Conservation (phyloP, 495 filamentous ascomycete genomes). For the Penicillium roqueforti region DNA sequence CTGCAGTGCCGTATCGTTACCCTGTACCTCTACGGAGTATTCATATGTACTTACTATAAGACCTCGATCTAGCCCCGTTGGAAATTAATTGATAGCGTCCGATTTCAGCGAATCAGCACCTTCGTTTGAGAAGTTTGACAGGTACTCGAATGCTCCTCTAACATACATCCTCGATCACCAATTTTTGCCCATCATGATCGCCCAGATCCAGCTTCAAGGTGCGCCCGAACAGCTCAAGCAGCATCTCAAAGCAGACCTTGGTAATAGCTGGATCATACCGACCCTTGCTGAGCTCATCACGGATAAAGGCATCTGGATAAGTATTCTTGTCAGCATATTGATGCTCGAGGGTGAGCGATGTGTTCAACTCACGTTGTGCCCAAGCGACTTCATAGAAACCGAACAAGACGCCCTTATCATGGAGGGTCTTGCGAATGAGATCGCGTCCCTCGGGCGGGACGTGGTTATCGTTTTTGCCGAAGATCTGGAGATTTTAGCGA, state of each 20-base stretch:
- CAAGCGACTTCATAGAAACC: slow-evolving; percentile 86
- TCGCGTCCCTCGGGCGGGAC: slow-evolving; percentile 83
- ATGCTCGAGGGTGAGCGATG: not conserved
- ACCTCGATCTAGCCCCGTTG: not conserved
- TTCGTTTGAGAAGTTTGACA: not conserved
- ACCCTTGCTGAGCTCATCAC: slow-evolving; percentile 92
- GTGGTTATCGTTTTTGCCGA: slow-evolving; percentile 87
- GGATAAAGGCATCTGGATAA: slow-evolving; percentile 73
- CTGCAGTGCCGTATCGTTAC: not conserved
- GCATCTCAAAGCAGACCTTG: slow-evolving; percentile 87
- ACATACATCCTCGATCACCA: slow-evolving; percentile 57
- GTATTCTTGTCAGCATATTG: not conserved
- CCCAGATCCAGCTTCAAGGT: slow-evolving; percentile 77
- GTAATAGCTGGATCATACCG: slow-evolving; percentile 85
- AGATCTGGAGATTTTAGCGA: slow-evolving; percentile 47
- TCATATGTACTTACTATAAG: not conserved
- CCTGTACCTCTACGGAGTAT: not conserved
- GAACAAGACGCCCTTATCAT: slow-evolving; percentile 69
- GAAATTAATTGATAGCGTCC: not conserved
- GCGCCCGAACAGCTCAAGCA: slow-evolving; percentile 80
- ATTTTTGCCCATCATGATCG: slow-evolving; percentile 41
- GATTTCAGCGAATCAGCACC: not conserved
- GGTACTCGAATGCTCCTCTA: slow-evolving; percentile 19
- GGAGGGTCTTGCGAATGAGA: slow-evolving; percentile 76
- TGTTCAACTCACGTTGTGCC: slow-evolving; percentile 67